phyloP scores from a whole-genome alignment of 257 asterid genomes.

The Ophiorrhiza pumila region DNA sequence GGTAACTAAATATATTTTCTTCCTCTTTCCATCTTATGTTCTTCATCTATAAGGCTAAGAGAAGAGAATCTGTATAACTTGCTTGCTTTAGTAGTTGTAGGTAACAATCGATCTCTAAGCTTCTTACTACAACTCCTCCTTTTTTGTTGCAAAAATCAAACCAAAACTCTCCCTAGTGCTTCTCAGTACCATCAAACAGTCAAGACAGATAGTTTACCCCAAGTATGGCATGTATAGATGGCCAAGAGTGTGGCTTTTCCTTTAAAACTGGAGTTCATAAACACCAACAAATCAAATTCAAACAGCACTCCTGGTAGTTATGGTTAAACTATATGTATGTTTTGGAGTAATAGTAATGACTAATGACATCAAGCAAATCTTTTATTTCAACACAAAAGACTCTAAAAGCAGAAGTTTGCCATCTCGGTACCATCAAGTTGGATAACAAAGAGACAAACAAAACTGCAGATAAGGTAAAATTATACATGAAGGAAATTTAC shows the following conservation, averaged over 20 bases:
- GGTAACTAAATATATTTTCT: too few relatives aligned
- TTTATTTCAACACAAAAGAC: background rate
- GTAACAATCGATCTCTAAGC: background rate
- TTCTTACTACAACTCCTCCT: background rate
- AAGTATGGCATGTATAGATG: background rate
- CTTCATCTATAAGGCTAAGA: too few relatives aligned
- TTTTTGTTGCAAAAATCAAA: background rate
- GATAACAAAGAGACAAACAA: background rate
- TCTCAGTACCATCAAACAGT: background rate
- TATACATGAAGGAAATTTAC: background rate
- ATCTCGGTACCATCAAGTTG: background rate
- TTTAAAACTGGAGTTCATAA: too few relatives aligned
- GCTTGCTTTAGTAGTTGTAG: background rate
- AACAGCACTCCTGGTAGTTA: background rate
- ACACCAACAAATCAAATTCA: background rate
- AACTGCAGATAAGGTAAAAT: background rate
- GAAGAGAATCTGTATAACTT: too few relatives aligned
- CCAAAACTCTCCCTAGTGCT: background rate
- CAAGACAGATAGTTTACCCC: background rate
- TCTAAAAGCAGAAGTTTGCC: background rate
- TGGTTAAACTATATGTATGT: background rate
- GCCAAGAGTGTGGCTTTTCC: background rate
- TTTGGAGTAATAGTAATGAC: background rate
- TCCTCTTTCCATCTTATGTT: too few relatives aligned
- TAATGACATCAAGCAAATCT: background rate